Evolutionary conservation across 257 asterid genomes (phyloP).

Genomic region (Nemophila menziesii): DNA sequence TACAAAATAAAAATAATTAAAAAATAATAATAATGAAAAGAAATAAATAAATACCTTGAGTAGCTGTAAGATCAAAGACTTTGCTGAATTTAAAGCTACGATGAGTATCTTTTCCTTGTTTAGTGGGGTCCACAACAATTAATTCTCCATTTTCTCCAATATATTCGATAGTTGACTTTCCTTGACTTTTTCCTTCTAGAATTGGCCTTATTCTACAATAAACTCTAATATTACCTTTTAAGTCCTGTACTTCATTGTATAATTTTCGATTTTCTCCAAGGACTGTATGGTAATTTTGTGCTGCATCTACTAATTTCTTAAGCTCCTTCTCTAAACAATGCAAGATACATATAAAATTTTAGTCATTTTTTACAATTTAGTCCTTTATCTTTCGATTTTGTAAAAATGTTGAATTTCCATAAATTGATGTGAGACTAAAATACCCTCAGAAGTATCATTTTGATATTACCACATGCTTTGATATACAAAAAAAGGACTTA

Average conservation of each 20-base stretch:
- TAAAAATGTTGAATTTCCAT: no score
- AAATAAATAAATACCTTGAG: slow-evolving; percentile 56
- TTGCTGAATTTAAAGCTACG: slow-evolving; percentile 89
- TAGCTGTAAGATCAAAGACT: slow-evolving; percentile 62
- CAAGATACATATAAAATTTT: slow-evolving; percentile 8
- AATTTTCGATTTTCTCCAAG: slow-evolving; percentile 80
- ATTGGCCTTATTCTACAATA: slow-evolving; percentile 90
- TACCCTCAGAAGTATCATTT: no score
- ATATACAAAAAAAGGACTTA: no score
- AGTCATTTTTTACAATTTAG: no score
- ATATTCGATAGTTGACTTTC: slow-evolving; percentile 66
- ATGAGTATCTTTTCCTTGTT: slow-evolving; percentile 78
- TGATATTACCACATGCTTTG: no score
- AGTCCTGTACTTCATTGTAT: slow-evolving; percentile 94
- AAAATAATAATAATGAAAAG: slow-evolving; percentile 1
- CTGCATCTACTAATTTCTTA: slow-evolving; percentile 64
- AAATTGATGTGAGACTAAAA: no score
- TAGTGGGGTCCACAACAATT: slow-evolving; percentile 67
- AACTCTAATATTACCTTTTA: slow-evolving; percentile 95
- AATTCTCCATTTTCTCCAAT: slow-evolving; percentile 89
- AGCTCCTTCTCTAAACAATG: slow-evolving; percentile 24
- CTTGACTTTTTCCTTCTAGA: slow-evolving; percentile 58
- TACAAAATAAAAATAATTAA: slow-evolving; percentile 19
- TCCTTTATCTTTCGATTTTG: no score
- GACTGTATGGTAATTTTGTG: slow-evolving; percentile 73